Conservation (phyloP, 805 yeast species). For the Suhomyces prunicola region DNA sequence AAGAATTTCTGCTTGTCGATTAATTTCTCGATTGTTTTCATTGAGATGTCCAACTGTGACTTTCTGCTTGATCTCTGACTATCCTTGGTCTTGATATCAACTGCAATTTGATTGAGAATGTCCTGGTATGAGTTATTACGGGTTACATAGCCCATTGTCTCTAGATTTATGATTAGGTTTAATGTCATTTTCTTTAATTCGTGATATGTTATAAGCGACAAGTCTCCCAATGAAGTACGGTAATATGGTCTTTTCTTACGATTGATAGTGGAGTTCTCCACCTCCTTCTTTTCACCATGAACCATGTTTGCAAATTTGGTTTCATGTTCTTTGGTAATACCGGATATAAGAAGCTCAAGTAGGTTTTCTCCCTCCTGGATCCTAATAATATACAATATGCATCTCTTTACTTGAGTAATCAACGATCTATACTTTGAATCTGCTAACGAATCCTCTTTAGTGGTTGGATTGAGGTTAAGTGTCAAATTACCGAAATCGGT, state of each 20-base stretch:
- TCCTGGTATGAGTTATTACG: slow-evolving; percentile 74
- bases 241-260: slow-evolving; percentile 44
- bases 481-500: slow-evolving; percentile 53
- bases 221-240: slow-evolving; percentile 48
- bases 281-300: slow-evolving; percentile 36
- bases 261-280: slow-evolving; percentile 31
- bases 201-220: slow-evolving; percentile 54
- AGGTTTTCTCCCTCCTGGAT: slow-evolving; percentile 73
- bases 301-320: slow-evolving; percentile 55
- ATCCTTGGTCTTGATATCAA: slow-evolving; percentile 61
- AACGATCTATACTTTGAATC: slow-evolving; percentile 60
- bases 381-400: slow-evolving; percentile 75
- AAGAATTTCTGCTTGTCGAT: slow-evolving; percentile 45
- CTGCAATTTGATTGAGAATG: slow-evolving; percentile 76
- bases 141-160: slow-evolving; percentile 58
- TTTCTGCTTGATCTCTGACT: slow-evolving; percentile 41
- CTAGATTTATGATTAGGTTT: slow-evolving; percentile 73
- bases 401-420: slow-evolving; percentile 75
- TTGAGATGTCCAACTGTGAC: slow-evolving; percentile 39
- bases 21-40: slow-evolving; percentile 42
- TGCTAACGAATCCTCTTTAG: slow-evolving; percentile 43
- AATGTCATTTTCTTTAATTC: slow-evolving; percentile 75
- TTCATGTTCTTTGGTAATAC: slow-evolving; percentile 71
- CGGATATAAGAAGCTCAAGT: slow-evolving; percentile 64
- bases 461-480: slow-evolving; percentile 53